Percentiles rank a stretch among this genome's conserved stretches.
Evolutionary conservation across 805 yeast genomes (phyloP).

Genomic region (Candida dajiaensis): DNA sequence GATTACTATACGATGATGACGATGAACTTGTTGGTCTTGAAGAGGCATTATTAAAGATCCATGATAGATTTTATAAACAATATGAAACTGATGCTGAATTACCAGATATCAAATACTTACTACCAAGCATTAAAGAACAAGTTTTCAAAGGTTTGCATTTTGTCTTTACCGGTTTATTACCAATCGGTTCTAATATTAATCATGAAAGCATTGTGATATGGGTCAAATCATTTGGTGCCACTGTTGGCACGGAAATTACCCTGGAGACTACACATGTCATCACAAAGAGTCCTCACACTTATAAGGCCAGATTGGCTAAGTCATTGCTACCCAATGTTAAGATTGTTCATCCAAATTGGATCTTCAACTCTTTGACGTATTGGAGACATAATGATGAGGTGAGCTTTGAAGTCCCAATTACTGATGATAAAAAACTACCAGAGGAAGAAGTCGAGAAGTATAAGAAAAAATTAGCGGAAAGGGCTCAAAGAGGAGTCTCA

Average conservation of each 20-base stretch:
- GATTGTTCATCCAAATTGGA: slow-evolving; percentile 90
- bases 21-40: slow-evolving; percentile 63
- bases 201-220: slow-evolving; percentile 85
- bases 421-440: slow-evolving; percentile 38
- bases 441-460: slow-evolving; percentile 33
- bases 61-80: slow-evolving; percentile 55
- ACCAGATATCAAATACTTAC: slow-evolving; percentile 64
- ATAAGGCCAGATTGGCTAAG: slow-evolving; percentile 77
- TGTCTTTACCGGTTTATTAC: slow-evolving; percentile 85
- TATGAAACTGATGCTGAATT: slow-evolving; percentile 38
- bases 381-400: slow-evolving; percentile 70
- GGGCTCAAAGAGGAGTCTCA: slow-evolving; percentile 29
- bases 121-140: slow-evolving; percentile 65
- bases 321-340: slow-evolving; percentile 52
- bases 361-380: slow-evolving; percentile 73
- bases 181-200: slow-evolving; percentile 67
- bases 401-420: slow-evolving; percentile 49
- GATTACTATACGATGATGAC: slow-evolving; percentile 73
- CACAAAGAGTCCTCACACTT: slow-evolving; percentile 73
- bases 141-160: slow-evolving; percentile 67
- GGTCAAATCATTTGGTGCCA: slow-evolving; percentile 90
- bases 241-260: slow-evolving; percentile 64
- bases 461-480: slow-evolving; percentile 24
- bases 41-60: slow-evolving; percentile 57
- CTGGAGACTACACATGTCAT: slow-evolving; percentile 83